Base-by-base conservation (phyloP, 768 basidiomycete genomes). In the Xerocomellus dryophilus region DNA sequence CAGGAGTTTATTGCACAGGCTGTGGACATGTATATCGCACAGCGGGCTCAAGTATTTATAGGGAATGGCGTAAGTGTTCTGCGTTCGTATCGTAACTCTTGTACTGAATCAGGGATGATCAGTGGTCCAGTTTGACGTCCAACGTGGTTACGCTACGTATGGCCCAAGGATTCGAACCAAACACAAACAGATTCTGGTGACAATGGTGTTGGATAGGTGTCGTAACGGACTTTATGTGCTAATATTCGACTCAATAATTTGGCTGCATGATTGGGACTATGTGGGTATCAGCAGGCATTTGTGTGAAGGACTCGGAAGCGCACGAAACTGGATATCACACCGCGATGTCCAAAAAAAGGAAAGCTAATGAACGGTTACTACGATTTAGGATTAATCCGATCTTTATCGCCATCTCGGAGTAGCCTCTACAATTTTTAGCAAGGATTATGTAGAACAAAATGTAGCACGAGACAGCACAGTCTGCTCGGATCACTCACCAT, bases 1-100 rank as follows among this genome's bases (percentile, higher is more conserved):
- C 71, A 83, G 59, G 66, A 67, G 52, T 76, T 72, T 47, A 71
- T 79, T 34, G 68, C 69, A 9, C 76, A 80, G 58, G 74, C 72
- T 42, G 49, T 81, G 49, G 81, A 82, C 58, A 82, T 83, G 79
- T 71, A 73, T 45, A 68, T 82, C 34, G 79, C 74, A 20, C 66
- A 74, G 51, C 66, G 71, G 43, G 78, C 81, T 10, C 74, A 80
- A 52, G 71, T 76, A 18, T 77, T 83, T 51, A 66, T 83, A 34
- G 82, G 81, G 1, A 82, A 82, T 47, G 82, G 81, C 59, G 79
- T 80, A 40, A 58, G 79, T 58, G 12, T 5, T 18, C 7, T 32
- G 5, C 20, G 25, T 48, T 35, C 2, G 0, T 3, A 29, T 7
- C 11, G 8, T 14, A 5, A 39, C 25, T 27, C 31, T 11, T 8